Percentiles rank a stretch among this genome's conserved stretches.
These are phyloP conservation scores for Acanthamoeba culbertsoni DNA, from an alignment of 208 protist genomes.

Conservation along the genomic window DNA sequence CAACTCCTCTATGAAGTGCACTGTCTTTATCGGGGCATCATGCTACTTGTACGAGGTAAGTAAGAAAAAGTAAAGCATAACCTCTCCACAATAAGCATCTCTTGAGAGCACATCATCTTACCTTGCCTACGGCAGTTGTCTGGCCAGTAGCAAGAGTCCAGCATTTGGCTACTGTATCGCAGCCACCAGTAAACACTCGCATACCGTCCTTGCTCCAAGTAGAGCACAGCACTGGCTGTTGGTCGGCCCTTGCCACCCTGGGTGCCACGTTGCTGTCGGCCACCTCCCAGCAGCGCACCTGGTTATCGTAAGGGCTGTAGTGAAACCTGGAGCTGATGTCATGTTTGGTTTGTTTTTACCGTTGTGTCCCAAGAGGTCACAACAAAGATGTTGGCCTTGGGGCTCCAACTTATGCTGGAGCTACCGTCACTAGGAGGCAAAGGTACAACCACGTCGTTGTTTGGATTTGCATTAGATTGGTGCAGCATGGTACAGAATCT, in stretches of 20 bases:
- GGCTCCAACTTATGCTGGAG: constrained; percentile 66
- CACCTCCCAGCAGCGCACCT: constrained; percentile 73
- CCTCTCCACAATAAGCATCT: too few relatives aligned
- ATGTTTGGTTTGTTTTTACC: too few relatives aligned
- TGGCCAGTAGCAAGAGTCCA: constrained; percentile 69
- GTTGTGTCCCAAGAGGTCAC: constrained; percentile 75
- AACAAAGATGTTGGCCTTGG: constrained; percentile 62
- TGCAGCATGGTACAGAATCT: too few relatives aligned
- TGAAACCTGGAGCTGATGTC: neutral
- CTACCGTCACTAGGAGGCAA: constrained; percentile 63
- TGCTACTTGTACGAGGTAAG: constrained; percentile 62
- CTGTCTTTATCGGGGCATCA: constrained; percentile 63
- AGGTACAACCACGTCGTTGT: constrained; percentile 70
- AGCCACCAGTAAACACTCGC: constrained; percentile 65
- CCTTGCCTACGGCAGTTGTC: constrained; percentile 53
- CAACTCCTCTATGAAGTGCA: constrained; percentile 66
- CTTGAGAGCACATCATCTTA: too few relatives aligned
- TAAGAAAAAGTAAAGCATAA: too few relatives aligned
- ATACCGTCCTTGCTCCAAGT: constrained; percentile 70
- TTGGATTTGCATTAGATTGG: too few relatives aligned
- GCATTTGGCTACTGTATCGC: constrained; percentile 69
- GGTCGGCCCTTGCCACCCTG: constrained; percentile 55
- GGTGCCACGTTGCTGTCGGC: neutral
- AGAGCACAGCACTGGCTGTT: constrained; percentile 65
- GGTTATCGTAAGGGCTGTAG: neutral